Conservation (phyloP, 2,329 filamentous ascomycete species). For the Metarhizium sp. region DNA sequence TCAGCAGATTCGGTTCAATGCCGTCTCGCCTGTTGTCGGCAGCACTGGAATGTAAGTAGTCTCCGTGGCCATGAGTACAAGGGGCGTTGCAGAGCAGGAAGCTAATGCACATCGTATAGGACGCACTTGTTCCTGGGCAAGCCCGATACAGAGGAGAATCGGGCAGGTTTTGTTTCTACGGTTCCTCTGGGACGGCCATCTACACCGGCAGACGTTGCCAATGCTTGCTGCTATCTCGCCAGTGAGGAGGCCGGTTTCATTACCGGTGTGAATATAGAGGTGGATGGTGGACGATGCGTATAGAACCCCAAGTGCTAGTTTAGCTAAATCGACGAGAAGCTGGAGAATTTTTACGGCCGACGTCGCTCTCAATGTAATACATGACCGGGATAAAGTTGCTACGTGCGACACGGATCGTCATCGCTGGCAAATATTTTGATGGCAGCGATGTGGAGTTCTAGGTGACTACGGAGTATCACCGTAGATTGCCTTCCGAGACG, state of each 20-base stretch:
- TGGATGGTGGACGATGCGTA: constrained; percentile 15
- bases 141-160: constrained; percentile 52
- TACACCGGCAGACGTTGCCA: constrained; percentile 57
- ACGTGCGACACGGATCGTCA: no score
- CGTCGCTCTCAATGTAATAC: no score
- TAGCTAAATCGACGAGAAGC: no score
- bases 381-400: no score
- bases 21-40: constrained; percentile 59
- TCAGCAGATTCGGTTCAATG: constrained; percentile 64
- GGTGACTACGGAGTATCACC: no score
- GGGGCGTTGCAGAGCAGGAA: background rate
- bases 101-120: constrained; percentile 11
- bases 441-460: no score
- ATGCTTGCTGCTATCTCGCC: constrained; percentile 60
- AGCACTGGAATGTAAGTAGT: constrained; percentile 48
- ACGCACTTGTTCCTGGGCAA: constrained; percentile 48
- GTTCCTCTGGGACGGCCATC: constrained; percentile 46
- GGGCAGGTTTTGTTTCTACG: constrained; percentile 42
- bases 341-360: no score
- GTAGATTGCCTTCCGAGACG: no score
- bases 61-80: background rate
- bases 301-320: constrained; percentile 2
- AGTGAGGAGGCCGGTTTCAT: constrained; percentile 60
- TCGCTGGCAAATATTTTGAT: no score
- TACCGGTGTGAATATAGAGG: constrained; percentile 5